Base-by-base conservation (phyloP, 305 asterid species). In the Lippia alba region DNA sequence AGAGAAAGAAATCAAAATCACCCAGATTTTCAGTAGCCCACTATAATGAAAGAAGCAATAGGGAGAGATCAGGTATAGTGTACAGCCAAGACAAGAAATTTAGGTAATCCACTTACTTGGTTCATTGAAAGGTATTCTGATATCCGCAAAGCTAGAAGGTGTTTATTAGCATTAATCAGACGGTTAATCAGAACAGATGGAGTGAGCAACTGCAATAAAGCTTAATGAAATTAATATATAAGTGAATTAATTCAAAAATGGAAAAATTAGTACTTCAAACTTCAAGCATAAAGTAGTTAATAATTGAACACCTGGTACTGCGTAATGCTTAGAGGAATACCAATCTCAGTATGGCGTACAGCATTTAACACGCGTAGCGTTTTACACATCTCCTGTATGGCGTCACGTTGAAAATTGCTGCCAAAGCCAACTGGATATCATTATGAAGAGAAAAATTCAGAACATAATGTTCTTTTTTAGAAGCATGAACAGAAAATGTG, bases 381-480 rank as follows among this genome's bases (percentile, higher is more conserved):
- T 80, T 86, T 89, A 73, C 88, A 84, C 90, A 84, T 91, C 79
- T 94, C 99, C 73, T 84, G 90, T 75, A 94, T 85, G 78, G 75
- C 81, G 78, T 94, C 97, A 82, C 95, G 98, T 72, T 86, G 95
- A 83, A 88, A 80, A 76, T 90, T 92, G 87, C 99, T 94, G 97
- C 87, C 86, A 90, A 91, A 88, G 86, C 84, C 87, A 91, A 86
- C 92, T 84, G 90, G 89, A 81, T 84, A 85, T 90, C 93, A 88
- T 74, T 87, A 89, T 67, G 85, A 83, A 83, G 87, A 83, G 82
- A 70, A 79, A 51, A 84, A 85, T 84, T 80, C 89, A 86, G 88
- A 77, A 80, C 76, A 80, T 34, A 76, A 75, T 64, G 72, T 70
- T 78, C 78, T 78, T 76, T 9, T 39, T 72, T 62, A 62, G 68